A percentile compares a stretch with the other conserved stretches of the same genome.
These are phyloP conservation scores for Penicillium griseofulvum DNA, from an alignment of 2,329 filamentous ascomycete genomes.

Conservation along the genomic window DNA sequence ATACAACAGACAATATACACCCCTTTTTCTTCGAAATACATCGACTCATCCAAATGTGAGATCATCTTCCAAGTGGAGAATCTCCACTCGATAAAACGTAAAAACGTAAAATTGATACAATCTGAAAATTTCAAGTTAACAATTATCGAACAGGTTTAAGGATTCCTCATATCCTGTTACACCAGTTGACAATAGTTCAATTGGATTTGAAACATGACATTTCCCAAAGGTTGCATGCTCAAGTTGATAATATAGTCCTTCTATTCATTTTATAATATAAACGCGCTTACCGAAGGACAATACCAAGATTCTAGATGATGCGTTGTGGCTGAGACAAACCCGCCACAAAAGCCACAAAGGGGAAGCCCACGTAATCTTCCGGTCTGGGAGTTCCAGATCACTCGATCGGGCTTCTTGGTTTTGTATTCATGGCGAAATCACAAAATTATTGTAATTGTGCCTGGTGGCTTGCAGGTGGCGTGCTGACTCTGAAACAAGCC, in stretches of 20 bases:
- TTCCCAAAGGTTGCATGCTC: too few relatives aligned
- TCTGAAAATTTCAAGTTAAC: neutral
- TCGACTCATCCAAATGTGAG: neutral
- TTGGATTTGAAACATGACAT: too few relatives aligned
- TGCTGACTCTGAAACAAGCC: conserved; percentile 5
- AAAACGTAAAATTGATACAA: neutral
- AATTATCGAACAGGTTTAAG: neutral
- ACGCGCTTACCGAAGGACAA: neutral
- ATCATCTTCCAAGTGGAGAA: neutral
- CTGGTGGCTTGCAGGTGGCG: conserved; percentile 13
- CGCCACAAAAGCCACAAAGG: neutral
- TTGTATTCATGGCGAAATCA: neutral
- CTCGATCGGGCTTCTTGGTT: neutral
- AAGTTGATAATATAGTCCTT: too few relatives aligned
- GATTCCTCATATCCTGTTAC: neutral
- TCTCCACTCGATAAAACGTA: neutral
- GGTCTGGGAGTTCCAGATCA: neutral
- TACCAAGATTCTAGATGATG: neutral
- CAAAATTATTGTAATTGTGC: conserved; percentile 1
- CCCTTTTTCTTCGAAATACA: neutral
- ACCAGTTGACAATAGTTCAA: too few relatives aligned
- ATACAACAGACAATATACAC: neutral
- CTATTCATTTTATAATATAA: too few relatives aligned
- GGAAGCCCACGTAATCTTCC: neutral
- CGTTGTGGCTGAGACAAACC: conserved; percentile 7